These are phyloP conservation scores for Pichia thaimueangensis DNA, from an alignment of 805 yeast genomes.

Conservation along the genomic window DNA sequence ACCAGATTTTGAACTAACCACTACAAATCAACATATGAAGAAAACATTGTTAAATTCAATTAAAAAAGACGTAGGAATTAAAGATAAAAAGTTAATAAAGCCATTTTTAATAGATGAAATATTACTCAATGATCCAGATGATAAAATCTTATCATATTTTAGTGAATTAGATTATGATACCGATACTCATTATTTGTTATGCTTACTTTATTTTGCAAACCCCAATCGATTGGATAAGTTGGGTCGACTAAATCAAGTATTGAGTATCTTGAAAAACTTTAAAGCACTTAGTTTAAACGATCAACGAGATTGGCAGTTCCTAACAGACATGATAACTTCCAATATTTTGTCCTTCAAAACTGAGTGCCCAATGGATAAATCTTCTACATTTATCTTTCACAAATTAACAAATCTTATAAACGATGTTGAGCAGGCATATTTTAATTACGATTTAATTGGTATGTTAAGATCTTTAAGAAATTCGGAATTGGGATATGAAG, in stretches of 20 bases:
- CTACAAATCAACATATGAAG: neutral
- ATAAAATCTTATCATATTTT: neutral
- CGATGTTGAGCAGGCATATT: neutral
- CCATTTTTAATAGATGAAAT: slow-evolving; percentile 1
- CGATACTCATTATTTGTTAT: slow-evolving; percentile 6
- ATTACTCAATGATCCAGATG: neutral
- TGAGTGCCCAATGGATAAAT: neutral
- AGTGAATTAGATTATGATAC: neutral
- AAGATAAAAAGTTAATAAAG: neutral
- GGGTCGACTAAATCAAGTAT: slow-evolving; percentile 1
- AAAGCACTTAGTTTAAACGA: no score
- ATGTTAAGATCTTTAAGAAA: slow-evolving; percentile 7
- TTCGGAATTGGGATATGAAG: slow-evolving; percentile 9
- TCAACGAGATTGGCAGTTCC: slow-evolving; percentile 6
- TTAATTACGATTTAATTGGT: neutral
- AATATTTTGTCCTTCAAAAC: neutral
- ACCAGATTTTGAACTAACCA: slow-evolving; percentile 2
- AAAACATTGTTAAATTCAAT: neutral
- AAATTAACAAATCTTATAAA: neutral
- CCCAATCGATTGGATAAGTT: neutral
- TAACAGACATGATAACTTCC: neutral
- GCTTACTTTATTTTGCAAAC: slow-evolving; percentile 3
- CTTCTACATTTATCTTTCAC: neutral
- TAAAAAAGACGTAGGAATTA: neutral
- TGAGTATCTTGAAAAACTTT: neutral